Evolutionary conservation across 768 basidiomycete species (phyloP).

Genomic region (Macrolepiota dolichaula): DNA sequence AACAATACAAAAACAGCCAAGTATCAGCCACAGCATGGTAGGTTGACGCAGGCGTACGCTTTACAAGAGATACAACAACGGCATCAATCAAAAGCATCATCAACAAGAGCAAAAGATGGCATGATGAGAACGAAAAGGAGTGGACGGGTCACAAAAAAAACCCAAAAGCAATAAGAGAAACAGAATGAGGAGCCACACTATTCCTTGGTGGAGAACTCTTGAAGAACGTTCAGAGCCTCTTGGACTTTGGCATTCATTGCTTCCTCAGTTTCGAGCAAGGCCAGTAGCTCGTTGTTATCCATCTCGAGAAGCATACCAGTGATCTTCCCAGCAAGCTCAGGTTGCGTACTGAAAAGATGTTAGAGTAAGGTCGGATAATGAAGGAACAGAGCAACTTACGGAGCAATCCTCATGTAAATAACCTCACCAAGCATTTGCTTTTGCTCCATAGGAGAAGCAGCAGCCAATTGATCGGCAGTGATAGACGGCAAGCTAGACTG

Average conservation of each 20-base stretch:
- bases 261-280: constrained; percentile 79
- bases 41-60: not conserved
- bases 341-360: constrained; percentile 55
- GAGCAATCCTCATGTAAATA: constrained; percentile 86
- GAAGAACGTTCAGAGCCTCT: constrained; percentile 86
- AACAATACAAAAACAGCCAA: constrained; percentile 25
- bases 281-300: constrained; percentile 92
- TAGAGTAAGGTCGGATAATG: constrained; percentile 13
- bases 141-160: constrained; percentile 44
- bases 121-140: constrained; percentile 29
- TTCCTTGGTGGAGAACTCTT: constrained; percentile 63
- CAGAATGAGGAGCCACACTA: constrained; percentile 15
- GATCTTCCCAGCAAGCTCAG: constrained; percentile 96
- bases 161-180: constrained; percentile 23
- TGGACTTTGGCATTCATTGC: constrained; percentile 87
- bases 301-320: constrained; percentile 99
- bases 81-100: constrained; percentile 31
- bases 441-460: constrained; percentile 80
- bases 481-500: constrained; percentile 40
- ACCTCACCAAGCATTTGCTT: constrained; percentile 99
- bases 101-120: constrained; percentile 26
- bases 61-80: constrained; percentile 27
- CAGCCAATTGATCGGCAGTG: constrained; percentile 46
- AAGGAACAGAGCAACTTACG: constrained; percentile 44
- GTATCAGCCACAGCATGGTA: constrained; percentile 16